These are phyloP conservation scores for Aspergillus ustus DNA, from an alignment of 2,329 filamentous ascomycete genomes.

Conservation along the genomic window DNA sequence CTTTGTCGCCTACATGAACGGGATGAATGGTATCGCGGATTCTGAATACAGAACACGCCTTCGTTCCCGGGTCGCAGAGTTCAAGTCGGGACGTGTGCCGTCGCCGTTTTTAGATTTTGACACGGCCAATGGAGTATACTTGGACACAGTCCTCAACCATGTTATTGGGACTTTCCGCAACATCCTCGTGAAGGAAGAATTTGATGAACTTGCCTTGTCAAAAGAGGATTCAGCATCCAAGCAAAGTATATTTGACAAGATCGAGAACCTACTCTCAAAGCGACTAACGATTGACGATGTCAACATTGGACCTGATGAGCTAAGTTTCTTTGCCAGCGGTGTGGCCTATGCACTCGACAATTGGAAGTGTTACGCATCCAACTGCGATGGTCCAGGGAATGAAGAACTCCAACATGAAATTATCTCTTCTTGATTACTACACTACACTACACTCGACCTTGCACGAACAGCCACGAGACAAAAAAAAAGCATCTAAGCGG, in stretches of 20 bases:
- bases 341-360: constrained; percentile 39
- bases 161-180: constrained; percentile 48
- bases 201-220: constrained; percentile 36
- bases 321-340: constrained; percentile 47
- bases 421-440: background rate
- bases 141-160: constrained; percentile 43
- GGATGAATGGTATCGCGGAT: constrained; percentile 42
- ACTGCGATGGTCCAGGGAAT: background rate
- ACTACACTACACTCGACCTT: background rate
- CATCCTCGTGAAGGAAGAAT: constrained; percentile 43
- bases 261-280: constrained; percentile 42
- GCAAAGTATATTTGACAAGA: constrained; percentile 35
- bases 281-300: constrained; percentile 36
- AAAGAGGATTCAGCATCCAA: constrained; percentile 24
- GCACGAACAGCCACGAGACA: constrained; percentile 12
- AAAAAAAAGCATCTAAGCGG: constrained; percentile 6
- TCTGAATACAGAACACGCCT: constrained; percentile 41
- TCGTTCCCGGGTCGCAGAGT: constrained; percentile 38
- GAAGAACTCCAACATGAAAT: background rate
- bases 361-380: constrained; percentile 18
- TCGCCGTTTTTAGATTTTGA: constrained; percentile 40
- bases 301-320: constrained; percentile 40
- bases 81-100: constrained; percentile 36
- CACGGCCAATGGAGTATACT: constrained; percentile 36
- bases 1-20: constrained; percentile 49